These are phyloP conservation scores for Fusarium vanettenii DNA, from an alignment of 2,329 filamentous ascomycete genomes.

Conservation along the genomic window DNA sequence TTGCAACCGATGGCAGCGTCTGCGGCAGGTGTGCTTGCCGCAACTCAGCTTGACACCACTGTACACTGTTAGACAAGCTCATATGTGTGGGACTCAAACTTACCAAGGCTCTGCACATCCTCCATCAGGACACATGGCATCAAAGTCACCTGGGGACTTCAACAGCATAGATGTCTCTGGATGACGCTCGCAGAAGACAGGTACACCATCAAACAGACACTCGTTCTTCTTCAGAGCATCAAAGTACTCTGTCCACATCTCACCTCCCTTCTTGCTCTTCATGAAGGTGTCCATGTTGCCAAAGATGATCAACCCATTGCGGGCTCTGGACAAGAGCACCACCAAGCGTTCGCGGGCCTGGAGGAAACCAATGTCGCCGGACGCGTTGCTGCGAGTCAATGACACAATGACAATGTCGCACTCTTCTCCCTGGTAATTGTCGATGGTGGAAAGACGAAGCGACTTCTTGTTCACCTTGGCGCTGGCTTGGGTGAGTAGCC, in stretches of 20 bases:
- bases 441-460: constrained; percentile 76
- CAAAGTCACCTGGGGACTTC: constrained; percentile 66
- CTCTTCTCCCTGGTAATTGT: constrained; percentile 85
- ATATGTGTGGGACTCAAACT: neutral
- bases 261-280: constrained; percentile 54
- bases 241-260: constrained; percentile 69
- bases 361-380: constrained; percentile 78
- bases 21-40: constrained; percentile 67
- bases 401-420: constrained; percentile 77
- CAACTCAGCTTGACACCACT: constrained; percentile 66
- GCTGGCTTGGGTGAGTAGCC: constrained; percentile 66
- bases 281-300: constrained; percentile 77
- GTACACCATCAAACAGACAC: constrained; percentile 70
- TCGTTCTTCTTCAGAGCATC: constrained; percentile 62
- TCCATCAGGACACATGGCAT: constrained; percentile 72
- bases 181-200: constrained; percentile 70
- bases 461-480: constrained; percentile 62
- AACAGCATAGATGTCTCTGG: constrained; percentile 61
- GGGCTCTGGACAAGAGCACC: constrained; percentile 75
- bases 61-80: neutral
- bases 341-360: constrained; percentile 73
- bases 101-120: constrained; percentile 75
- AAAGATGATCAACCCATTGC: constrained; percentile 74
- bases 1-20: constrained; percentile 69
- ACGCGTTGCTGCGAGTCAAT: constrained; percentile 73